phyloP scores from a whole-genome alignment of 1,139 yeast species.

The Saccharomyces uvarum region DNA sequence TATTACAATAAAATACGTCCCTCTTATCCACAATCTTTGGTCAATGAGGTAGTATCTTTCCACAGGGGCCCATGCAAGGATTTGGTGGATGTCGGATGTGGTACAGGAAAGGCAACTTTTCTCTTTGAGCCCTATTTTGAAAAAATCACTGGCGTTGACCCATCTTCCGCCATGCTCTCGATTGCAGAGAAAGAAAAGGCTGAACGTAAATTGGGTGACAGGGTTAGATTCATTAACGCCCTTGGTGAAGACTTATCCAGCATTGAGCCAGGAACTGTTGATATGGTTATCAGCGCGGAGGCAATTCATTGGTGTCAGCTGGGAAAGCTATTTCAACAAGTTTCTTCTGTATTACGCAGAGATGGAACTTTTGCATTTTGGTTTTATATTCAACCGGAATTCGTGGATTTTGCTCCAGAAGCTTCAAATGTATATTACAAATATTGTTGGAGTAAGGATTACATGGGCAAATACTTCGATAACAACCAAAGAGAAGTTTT shows the following conservation, averaged over 20 bases:
- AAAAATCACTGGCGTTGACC: slow-evolving; percentile 57
- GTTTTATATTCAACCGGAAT: slow-evolving; percentile 61
- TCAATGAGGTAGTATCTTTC: slow-evolving; percentile 34
- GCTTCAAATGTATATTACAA: slow-evolving; percentile 32
- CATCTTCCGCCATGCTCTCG: slow-evolving; percentile 53
- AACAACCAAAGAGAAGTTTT: slow-evolving; percentile 57
- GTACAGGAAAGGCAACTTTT: slow-evolving; percentile 68
- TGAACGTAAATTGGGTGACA: slow-evolving; percentile 8
- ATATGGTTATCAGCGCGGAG: slow-evolving; percentile 63
- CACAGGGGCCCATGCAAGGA: slow-evolving; percentile 29
- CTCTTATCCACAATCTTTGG: slow-evolving; percentile 43
- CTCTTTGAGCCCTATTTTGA: slow-evolving; percentile 38
- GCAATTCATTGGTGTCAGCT: slow-evolving; percentile 71
- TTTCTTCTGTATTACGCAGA: slow-evolving; percentile 44
- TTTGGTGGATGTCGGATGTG: slow-evolving; percentile 70
- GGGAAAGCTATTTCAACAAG: slow-evolving; percentile 44
- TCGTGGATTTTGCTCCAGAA: slow-evolving; percentile 17
- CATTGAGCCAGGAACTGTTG: slow-evolving; percentile 38
- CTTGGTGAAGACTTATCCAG: slow-evolving; percentile 33
- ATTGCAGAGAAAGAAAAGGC: slow-evolving; percentile 35
- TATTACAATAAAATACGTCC: slow-evolving; percentile 52
- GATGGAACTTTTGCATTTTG: slow-evolving; percentile 66
- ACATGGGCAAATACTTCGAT: slow-evolving; percentile 62
- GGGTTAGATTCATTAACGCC: slow-evolving; percentile 22
- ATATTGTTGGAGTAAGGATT: slow-evolving; percentile 33